These are phyloP conservation scores for Phytophthora cactorum DNA, from an alignment of 352 stramenopile species.

Conservation along the genomic window DNA sequence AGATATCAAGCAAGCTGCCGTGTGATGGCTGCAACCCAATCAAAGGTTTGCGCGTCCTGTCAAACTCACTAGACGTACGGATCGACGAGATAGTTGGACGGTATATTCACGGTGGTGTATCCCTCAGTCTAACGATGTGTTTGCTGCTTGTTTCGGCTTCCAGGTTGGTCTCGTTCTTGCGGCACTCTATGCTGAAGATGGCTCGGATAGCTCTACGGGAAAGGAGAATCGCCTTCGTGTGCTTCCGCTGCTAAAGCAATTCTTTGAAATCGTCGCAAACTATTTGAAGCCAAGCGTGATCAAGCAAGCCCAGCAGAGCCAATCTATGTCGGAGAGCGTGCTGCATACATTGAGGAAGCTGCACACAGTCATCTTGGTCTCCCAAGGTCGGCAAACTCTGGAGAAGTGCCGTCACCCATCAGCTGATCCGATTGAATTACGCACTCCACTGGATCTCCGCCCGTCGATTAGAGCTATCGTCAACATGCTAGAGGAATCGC, in stretches of 20 bases:
- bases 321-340: slow-evolving; percentile 41
- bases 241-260: slow-evolving; percentile 49
- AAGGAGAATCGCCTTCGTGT: slow-evolving; percentile 20
- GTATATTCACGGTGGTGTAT: not conserved
- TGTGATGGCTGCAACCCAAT: slow-evolving; percentile 30
- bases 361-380: slow-evolving; percentile 69
- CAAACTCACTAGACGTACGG: slow-evolving; percentile 51
- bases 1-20: slow-evolving; percentile 46
- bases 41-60: slow-evolving; percentile 41
- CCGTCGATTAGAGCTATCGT: slow-evolving; percentile 61
- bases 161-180: slow-evolving; percentile 52
- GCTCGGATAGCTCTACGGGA: slow-evolving; percentile 6
- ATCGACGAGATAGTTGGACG: not conserved
- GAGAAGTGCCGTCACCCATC: slow-evolving; percentile 52
- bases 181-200: slow-evolving; percentile 42
- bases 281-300: slow-evolving; percentile 53
- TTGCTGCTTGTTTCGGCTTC: slow-evolving; percentile 5
- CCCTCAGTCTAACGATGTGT: slow-evolving; percentile 17
- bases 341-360: slow-evolving; percentile 52
- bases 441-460: slow-evolving; percentile 62
- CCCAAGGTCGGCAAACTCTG: slow-evolving; percentile 56
- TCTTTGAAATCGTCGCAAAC: slow-evolving; percentile 55
- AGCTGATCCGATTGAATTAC: slow-evolving; percentile 65
- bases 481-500: slow-evolving; percentile 42
- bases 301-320: slow-evolving; percentile 42